Conservation (phyloP, 2,329 filamentous ascomycete genomes). For the Bretziella fagacearum region DNA sequence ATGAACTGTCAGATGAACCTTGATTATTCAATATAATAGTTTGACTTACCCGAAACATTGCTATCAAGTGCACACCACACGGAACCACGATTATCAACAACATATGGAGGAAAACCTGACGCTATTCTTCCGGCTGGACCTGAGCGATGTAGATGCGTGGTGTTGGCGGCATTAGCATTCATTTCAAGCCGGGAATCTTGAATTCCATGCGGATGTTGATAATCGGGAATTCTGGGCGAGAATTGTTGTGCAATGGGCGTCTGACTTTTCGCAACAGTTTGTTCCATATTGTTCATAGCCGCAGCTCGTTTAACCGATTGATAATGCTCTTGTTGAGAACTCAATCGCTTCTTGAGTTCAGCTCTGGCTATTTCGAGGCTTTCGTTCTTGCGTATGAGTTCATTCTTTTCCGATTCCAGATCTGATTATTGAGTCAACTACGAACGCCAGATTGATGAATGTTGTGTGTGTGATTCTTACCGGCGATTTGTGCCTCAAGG, state of each 20-base stretch:
- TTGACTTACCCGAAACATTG: too few relatives aligned
- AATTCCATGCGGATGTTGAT: background rate
- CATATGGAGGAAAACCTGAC: background rate
- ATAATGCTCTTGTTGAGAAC: conserved; percentile 50
- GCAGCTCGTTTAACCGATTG: conserved; percentile 41
- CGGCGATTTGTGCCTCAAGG: conserved; percentile 49
- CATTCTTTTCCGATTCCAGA: conserved; percentile 44
- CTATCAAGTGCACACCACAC: too few relatives aligned
- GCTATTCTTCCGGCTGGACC: background rate
- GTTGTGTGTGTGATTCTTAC: conserved; percentile 16
- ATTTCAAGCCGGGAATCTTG: background rate
- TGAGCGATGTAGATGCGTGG: background rate
- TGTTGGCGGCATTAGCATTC: background rate
- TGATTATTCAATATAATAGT: too few relatives aligned
- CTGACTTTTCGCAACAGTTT: conserved; percentile 30
- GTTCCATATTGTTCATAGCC: conserved; percentile 37
- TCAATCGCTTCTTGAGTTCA: conserved; percentile 53
- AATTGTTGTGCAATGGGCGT: background rate
- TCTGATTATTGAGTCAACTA: conserved; percentile 21
- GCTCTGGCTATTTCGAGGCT: conserved; percentile 49
- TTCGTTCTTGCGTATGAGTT: conserved; percentile 51
- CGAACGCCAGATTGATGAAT: too few relatives aligned
- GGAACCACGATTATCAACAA: too few relatives aligned
- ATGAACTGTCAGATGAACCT: too few relatives aligned
- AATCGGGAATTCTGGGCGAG: background rate